Evolutionary conservation across 345 rosid species (phyloP).

Genomic region (Cardamine resedifolia): DNA sequence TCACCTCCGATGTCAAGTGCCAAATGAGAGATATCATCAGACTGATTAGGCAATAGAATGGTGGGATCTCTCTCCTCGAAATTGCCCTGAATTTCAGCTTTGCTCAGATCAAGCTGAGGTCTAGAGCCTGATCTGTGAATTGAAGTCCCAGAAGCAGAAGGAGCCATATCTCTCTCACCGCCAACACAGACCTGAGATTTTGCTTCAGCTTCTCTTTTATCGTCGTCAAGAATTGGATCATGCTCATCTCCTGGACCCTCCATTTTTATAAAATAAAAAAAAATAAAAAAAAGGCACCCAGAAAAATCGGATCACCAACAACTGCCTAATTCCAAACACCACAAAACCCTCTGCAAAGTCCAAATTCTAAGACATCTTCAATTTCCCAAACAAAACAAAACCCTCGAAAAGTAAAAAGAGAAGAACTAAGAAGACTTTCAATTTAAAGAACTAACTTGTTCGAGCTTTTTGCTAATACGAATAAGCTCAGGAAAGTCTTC

Average conservation of each 20-base stretch:
- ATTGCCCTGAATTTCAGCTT: slow-evolving; percentile 94
- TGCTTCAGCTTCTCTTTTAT: slow-evolving; percentile 33
- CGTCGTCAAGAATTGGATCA: slow-evolving; percentile 47
- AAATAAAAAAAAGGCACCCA: not conserved
- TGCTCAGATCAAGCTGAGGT: slow-evolving; percentile 95
- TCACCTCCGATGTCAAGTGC: slow-evolving; percentile 98
- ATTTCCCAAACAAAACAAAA: not conserved
- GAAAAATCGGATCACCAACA: slow-evolving; percentile 42
- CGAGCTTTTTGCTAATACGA: too few relatives aligned
- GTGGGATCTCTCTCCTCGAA: slow-evolving; percentile 93
- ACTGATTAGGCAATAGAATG: slow-evolving; percentile 92
- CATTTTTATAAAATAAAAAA: slow-evolving; percentile 9
- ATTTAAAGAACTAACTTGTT: too few relatives aligned
- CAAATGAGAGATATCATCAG: slow-evolving; percentile 95
- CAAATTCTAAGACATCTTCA: not conserved
- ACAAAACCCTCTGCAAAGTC: slow-evolving; percentile 13
- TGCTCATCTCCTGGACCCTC: slow-evolving; percentile 33
- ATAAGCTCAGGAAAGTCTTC: too few relatives aligned
- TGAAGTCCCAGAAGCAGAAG: slow-evolving; percentile 49
- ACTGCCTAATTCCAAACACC: slow-evolving; percentile 27
- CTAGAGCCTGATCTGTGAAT: slow-evolving; percentile 91
- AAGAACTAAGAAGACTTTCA: slow-evolving; percentile 3
- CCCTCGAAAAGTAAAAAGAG: not conserved
- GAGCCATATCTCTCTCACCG: slow-evolving; percentile 71
- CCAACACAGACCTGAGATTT: slow-evolving; percentile 28